Conservation (phyloP, 2,329 filamentous ascomycete genomes). For the Aspergillus quadrilineatus region DNA sequence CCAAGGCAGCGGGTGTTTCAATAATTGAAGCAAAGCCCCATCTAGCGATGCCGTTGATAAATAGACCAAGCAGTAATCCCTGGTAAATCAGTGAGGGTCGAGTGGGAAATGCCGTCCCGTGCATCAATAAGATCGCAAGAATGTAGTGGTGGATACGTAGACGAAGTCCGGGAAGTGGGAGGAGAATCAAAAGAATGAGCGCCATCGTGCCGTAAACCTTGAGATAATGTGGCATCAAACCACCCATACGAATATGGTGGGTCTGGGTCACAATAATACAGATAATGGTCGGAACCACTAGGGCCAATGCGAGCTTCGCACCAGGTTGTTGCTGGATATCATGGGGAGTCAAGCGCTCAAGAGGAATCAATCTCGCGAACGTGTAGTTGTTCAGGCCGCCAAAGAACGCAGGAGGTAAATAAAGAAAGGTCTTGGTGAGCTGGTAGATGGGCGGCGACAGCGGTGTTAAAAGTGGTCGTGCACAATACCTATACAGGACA, state of each 20-base stretch:
- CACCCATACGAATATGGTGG: conserved; percentile 83
- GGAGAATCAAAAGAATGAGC: conserved; percentile 64
- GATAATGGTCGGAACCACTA: conserved; percentile 71
- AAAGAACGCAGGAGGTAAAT: conserved; percentile 87
- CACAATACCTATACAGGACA: conserved; percentile 82
- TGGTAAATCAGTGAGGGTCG: conserved; percentile 83
- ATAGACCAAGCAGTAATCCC: conserved; percentile 83
- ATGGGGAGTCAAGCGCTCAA: conserved; percentile 84
- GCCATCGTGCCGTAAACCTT: conserved; percentile 72
- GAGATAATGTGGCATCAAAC: conserved; percentile 73
- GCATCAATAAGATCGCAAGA: conserved; percentile 78
- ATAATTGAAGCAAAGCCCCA: conserved; percentile 93
- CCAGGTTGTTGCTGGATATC: conserved; percentile 88
- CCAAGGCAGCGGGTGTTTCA: conserved; percentile 72
- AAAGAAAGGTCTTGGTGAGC: conserved; percentile 84
- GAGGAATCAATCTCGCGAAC: conserved; percentile 81
- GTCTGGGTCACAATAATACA: conserved; percentile 71
- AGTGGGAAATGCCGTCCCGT: conserved; percentile 85
- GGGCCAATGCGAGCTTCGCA: conserved; percentile 75
- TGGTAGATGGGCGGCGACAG: conserved; percentile 64
- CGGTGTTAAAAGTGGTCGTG: conserved; percentile 67
- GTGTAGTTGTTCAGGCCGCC: conserved; percentile 94
- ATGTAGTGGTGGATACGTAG: conserved; percentile 96
- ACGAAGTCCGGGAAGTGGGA: conserved; percentile 72
- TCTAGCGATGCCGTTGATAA: conserved; percentile 87